phyloP scores from a whole-genome alignment of 2,329 filamentous ascomycete genomes.

The Aspergillus ochraceoroseus region DNA sequence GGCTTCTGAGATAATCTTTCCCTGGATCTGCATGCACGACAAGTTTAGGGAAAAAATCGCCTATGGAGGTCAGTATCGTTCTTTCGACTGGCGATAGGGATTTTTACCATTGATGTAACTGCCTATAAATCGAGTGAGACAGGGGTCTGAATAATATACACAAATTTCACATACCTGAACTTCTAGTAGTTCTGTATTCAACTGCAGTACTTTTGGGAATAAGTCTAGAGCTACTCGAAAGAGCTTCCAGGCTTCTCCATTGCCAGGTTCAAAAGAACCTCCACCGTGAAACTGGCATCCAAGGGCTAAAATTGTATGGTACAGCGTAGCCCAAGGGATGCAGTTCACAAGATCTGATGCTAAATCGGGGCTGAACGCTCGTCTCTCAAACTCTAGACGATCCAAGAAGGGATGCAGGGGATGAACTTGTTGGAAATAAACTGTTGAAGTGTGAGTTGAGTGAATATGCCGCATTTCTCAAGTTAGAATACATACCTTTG shows the following conservation, averaged over 20 bases:
- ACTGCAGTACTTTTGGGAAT: constrained; percentile 34
- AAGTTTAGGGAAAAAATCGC: constrained; percentile 36
- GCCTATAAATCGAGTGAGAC: not conserved
- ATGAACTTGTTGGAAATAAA: constrained; percentile 38
- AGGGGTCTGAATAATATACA: not conserved
- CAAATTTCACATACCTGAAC: constrained; percentile 21
- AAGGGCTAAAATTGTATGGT: constrained; percentile 38
- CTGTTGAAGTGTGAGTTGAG: not conserved
- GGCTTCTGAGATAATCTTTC: constrained; percentile 33
- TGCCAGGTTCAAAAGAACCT: constrained; percentile 40
- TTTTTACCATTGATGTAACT: not conserved
- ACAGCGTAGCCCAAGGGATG: constrained; percentile 38
- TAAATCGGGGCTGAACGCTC: constrained; percentile 28
- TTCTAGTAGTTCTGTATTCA: constrained; percentile 21
- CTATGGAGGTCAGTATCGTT: constrained; percentile 23
- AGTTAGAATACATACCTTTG: no score
- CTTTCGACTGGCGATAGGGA: not conserved
- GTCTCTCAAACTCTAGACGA: constrained; percentile 30
- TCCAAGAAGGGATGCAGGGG: constrained; percentile 35
- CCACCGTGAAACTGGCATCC: constrained; percentile 37
- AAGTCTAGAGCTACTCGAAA: constrained; percentile 38
- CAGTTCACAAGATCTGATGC: constrained; percentile 22
- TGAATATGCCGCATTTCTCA: no score
- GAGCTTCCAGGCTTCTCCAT: constrained; percentile 40
- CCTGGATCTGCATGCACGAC: constrained; percentile 34